These are phyloP conservation scores for Penicillium longicatenatum DNA, from an alignment of 495 filamentous ascomycete species.

Conservation along the genomic window DNA sequence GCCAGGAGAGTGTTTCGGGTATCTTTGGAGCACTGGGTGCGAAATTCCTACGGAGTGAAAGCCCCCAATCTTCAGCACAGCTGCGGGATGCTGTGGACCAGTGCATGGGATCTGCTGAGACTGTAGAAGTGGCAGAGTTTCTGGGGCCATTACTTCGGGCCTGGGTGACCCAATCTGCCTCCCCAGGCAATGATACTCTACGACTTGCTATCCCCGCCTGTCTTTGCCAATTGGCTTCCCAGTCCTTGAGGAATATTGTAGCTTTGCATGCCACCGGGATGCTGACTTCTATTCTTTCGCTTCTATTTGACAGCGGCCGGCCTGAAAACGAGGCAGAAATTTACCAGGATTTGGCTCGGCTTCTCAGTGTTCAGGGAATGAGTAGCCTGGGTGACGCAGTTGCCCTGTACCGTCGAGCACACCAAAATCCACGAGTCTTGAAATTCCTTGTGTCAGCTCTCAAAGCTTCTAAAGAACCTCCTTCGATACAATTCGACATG, in stretches of 20 bases:
- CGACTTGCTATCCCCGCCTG: constrained; percentile 43
- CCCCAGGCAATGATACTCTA: constrained; percentile 27
- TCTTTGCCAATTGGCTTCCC: constrained; percentile 45
- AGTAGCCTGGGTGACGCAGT: constrained; percentile 77
- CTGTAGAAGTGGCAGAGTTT: constrained; percentile 43
- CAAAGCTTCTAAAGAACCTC: constrained; percentile 69
- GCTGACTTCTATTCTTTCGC: constrained; percentile 68
- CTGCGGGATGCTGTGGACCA: constrained; percentile 37
- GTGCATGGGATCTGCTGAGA: constrained; percentile 41
- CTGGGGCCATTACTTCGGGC: constrained; percentile 44
- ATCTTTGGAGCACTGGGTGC: constrained; percentile 38
- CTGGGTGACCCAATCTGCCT: constrained; percentile 40
- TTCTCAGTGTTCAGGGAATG: constrained; percentile 58
- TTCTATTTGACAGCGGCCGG: constrained; percentile 57
- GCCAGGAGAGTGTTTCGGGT: constrained; percentile 66
- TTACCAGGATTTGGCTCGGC: constrained; percentile 52
- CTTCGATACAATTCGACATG: constrained; percentile 92
- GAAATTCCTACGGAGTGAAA: constrained; percentile 24
- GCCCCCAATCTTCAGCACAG: constrained; percentile 16
- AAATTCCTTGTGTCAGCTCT: constrained; percentile 75
- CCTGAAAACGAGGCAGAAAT: constrained; percentile 55
- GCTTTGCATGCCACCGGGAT: constrained; percentile 78
- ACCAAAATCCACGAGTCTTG: constrained; percentile 59
- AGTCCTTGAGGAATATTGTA: constrained; percentile 74
- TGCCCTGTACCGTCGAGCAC: constrained; percentile 68